Conservation (phyloP, 306 rosid genomes). For the Lathyrus tuberosus region DNA sequence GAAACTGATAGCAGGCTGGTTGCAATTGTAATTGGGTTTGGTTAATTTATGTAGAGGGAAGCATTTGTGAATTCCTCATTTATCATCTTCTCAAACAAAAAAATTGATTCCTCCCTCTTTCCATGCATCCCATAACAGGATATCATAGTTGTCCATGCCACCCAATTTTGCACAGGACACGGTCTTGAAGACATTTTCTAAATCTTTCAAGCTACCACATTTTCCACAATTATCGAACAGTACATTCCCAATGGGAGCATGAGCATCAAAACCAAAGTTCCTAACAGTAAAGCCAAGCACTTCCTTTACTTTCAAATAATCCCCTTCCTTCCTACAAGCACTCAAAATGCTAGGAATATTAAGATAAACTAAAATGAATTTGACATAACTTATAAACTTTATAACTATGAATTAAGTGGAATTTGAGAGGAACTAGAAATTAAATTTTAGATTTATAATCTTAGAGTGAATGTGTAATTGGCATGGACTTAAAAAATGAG, state of each 20-base stretch:
- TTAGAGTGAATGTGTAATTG: too few relatives aligned
- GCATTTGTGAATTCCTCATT: slow-evolving; percentile 52
- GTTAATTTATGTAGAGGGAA: too few relatives aligned
- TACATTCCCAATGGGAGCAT: slow-evolving; percentile 62
- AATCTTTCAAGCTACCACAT: slow-evolving; percentile 61
- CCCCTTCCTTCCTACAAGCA: slow-evolving; percentile 64
- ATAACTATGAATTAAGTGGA: too few relatives aligned
- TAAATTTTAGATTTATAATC: too few relatives aligned
- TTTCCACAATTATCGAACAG: slow-evolving; percentile 67
- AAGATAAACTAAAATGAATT: too few relatives aligned
- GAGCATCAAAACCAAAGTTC: slow-evolving; percentile 42
- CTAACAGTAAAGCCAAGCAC: slow-evolving; percentile 57
- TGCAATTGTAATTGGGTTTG: too few relatives aligned
- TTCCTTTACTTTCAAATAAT: slow-evolving; percentile 67
- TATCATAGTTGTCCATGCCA: slow-evolving; percentile 77
- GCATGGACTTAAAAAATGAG: too few relatives aligned
- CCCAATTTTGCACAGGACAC: slow-evolving; percentile 44
- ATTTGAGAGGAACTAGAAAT: too few relatives aligned
- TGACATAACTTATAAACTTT: too few relatives aligned
- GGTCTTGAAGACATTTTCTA: slow-evolving; percentile 56
- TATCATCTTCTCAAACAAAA: slow-evolving; percentile 54
- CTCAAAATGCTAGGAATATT: slow-evolving; percentile 53
- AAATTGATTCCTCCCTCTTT: slow-evolving; percentile 59
- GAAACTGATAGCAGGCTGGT: too few relatives aligned
- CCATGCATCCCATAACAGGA: slow-evolving; percentile 74